Conservation (phyloP, 2,329 filamentous ascomycete species). For the Clonostachys chloroleuca region DNA sequence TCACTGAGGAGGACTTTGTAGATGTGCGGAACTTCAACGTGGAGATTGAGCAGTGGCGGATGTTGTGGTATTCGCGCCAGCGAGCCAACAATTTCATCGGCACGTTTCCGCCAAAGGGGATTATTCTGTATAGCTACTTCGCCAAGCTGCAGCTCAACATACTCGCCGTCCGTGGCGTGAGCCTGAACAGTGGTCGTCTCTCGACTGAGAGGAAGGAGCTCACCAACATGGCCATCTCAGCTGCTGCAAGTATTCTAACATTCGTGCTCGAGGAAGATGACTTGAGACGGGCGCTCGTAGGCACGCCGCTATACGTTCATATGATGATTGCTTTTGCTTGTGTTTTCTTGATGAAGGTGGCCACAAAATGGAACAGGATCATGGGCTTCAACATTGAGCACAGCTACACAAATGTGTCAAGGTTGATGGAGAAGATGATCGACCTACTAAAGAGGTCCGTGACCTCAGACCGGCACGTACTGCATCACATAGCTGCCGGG, state of each 20-base stretch:
- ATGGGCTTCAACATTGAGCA: constrained; percentile 25
- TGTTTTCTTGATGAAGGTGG: constrained; percentile 24
- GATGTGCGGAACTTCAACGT: constrained; percentile 30
- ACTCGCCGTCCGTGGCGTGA: constrained; percentile 38
- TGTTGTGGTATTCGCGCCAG: constrained; percentile 20
- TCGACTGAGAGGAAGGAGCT: constrained; percentile 37
- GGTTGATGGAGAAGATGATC: constrained; percentile 22
- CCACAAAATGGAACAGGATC: constrained; percentile 20
- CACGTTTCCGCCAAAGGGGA: constrained; percentile 33
- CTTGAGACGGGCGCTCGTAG: constrained; percentile 20
- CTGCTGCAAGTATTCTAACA: constrained; percentile 19
- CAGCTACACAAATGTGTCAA: constrained; percentile 13
- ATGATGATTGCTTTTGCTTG: constrained; percentile 23
- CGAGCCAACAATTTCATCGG: constrained; percentile 16
- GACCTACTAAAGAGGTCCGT: constrained; percentile 18
- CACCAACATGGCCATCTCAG: constrained; percentile 31
- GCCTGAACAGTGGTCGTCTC: constrained; percentile 22
- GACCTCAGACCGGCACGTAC: constrained; percentile 25
- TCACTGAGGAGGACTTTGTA: constrained; percentile 26
- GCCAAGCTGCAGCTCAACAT: constrained; percentile 33
- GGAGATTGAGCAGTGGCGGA: constrained; percentile 34
- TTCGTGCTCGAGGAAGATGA: constrained; percentile 20
- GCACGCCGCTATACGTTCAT: constrained; percentile 21
- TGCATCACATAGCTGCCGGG: constrained; percentile 27
- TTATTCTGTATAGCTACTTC: constrained; percentile 43